Percentiles rank a stretch among this genome's conserved stretches.
These are phyloP conservation scores for Quercus engelmannii DNA, from an alignment of 306 rosid genomes.

Conservation along the genomic window DNA sequence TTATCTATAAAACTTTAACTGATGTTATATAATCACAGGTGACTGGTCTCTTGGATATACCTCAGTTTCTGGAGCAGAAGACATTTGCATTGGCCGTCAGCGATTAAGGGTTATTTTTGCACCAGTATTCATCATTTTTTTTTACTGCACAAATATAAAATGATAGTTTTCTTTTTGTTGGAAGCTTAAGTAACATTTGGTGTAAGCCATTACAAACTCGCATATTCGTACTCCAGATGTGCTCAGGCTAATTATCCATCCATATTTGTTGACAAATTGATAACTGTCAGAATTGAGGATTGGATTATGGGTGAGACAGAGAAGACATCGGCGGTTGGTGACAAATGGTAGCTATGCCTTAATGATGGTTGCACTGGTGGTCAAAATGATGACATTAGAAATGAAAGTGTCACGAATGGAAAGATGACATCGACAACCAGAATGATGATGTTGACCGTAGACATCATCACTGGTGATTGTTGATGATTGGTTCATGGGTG, in stretches of 20 bases:
- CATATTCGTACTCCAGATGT: neutral
- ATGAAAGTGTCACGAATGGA: no score
- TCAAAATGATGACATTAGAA: no score
- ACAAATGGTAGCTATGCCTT: no score
- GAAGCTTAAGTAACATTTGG: neutral
- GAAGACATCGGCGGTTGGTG: no score
- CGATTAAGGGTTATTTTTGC: conserved; percentile 57
- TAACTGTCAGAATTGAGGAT: neutral
- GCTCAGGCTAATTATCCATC: neutral
- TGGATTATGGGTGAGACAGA: no score
- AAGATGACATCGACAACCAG: no score
- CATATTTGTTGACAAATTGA: neutral
- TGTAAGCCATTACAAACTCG: neutral
- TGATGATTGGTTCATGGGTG: no score
- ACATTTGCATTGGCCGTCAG: conserved; percentile 63
- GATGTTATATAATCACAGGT: conserved; percentile 37
- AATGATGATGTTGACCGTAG: no score
- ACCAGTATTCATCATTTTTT: conserved; percentile 47
- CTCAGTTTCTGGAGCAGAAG: conserved; percentile 61
- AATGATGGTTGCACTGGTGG: no score
- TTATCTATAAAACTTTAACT: neutral
- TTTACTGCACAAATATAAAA: neutral
- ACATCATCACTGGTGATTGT: no score
- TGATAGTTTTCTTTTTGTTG: neutral
- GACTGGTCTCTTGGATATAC: conserved; percentile 75